These are phyloP conservation scores for Yueomyces sp. DNA, from an alignment of 1,139 yeast species.

Conservation along the genomic window DNA sequence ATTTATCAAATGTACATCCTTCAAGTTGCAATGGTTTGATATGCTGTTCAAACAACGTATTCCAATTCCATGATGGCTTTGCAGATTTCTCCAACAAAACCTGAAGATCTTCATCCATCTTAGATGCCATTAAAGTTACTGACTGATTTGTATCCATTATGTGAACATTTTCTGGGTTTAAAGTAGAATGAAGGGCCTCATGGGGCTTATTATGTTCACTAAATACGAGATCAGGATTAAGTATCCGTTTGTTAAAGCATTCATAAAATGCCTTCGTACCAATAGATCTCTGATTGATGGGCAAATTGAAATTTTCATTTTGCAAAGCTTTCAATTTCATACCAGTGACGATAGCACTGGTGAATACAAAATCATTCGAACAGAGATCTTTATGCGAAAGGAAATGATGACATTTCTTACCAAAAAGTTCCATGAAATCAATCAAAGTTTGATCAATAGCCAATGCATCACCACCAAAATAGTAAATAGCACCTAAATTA, in stretches of 20 bases:
- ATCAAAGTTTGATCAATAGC: conserved; percentile 32
- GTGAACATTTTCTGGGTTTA: conserved; percentile 11
- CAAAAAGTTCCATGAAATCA: conserved; percentile 37
- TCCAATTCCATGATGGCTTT: conserved; percentile 25
- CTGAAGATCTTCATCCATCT: background rate
- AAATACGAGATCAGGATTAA: background rate
- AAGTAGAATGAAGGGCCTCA: conserved; percentile 10
- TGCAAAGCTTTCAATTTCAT: conserved; percentile 46
- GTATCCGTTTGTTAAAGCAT: conserved; percentile 9
- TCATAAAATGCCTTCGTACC: conserved; percentile 20
- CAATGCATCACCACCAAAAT: conserved; percentile 53
- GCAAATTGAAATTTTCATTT: conserved; percentile 39
- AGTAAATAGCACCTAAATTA: conserved; percentile 48
- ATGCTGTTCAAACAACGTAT: conserved; percentile 31
- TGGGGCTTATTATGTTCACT: background rate
- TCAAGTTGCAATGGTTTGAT: conserved; percentile 25
- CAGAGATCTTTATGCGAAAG: conserved; percentile 55
- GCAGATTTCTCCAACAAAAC: background rate
- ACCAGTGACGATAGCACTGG: conserved; percentile 41
- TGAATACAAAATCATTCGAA: conserved; percentile 48
- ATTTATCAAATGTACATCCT: conserved; percentile 7
- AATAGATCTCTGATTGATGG: conserved; percentile 25
- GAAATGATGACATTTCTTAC: conserved; percentile 41
- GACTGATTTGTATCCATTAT: conserved; percentile 12
- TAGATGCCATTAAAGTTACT: conserved; percentile 11